These are phyloP conservation scores for Calocybe cyanea DNA, from an alignment of 768 basidiomycete genomes.

Conservation along the genomic window DNA sequence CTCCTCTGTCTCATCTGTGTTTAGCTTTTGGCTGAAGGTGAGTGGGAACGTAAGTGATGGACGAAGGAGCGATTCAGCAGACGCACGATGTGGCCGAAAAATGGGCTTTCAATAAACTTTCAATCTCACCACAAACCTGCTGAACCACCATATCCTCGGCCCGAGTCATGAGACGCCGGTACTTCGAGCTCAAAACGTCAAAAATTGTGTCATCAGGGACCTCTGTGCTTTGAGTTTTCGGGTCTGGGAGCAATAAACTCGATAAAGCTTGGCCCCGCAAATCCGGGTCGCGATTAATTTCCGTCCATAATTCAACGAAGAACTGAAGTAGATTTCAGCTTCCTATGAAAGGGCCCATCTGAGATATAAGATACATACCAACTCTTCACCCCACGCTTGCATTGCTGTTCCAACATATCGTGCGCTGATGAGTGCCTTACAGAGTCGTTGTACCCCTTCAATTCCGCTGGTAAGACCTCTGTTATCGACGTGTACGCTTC, in stretches of 20 bases:
- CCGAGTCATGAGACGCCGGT: conserved; percentile 54
- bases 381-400: conserved; percentile 84
- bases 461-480: conserved; percentile 75
- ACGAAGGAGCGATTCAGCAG: background rate
- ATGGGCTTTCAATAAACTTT: conserved; percentile 69
- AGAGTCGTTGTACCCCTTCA: conserved; percentile 77
- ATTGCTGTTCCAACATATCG: conserved; percentile 67
- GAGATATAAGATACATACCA: conserved; percentile 50
- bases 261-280: conserved; percentile 53
- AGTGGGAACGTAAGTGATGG: background rate
- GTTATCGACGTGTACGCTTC: conserved; percentile 46
- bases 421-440: conserved; percentile 83
- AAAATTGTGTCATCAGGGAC: conserved; percentile 69
- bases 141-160: conserved; percentile 87
- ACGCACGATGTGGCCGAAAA: conserved; percentile 50
- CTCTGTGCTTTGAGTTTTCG: conserved; percentile 26
- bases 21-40: conserved; percentile 17
- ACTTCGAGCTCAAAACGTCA: conserved; percentile 67
- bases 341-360: background rate
- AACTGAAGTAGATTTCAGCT: conserved; percentile 47
- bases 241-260: conserved; percentile 48
- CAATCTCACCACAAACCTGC: conserved; percentile 80
- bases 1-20: conserved; percentile 25
- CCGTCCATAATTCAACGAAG: conserved; percentile 87
- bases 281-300: conserved; percentile 59